Percentiles rank a stretch among this genome's conserved stretches.
phyloP scores from a whole-genome alignment of 768 basidiomycete species.

The Boletus patriciae region DNA sequence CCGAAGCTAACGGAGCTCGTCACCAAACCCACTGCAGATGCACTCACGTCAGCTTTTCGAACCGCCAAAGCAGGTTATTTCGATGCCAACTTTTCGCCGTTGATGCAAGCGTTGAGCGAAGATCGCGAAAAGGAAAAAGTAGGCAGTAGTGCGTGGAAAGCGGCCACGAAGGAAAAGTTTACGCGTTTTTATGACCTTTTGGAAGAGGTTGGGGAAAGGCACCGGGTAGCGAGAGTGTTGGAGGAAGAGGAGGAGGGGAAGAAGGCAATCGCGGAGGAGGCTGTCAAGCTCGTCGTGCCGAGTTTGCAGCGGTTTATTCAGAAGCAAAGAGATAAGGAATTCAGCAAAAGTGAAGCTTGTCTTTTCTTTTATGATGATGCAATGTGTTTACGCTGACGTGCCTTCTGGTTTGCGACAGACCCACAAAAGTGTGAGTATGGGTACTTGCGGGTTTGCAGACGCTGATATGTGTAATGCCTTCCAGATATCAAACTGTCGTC shows the following conservation, averaged over 20 bases:
- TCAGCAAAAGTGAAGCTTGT: conserved; percentile 69
- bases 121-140: conserved; percentile 47
- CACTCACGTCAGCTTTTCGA: conserved; percentile 68
- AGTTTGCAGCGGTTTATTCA: conserved; percentile 71
- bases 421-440: conserved; percentile 50
- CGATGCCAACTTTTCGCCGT: conserved; percentile 76
- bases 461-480: conserved; percentile 14
- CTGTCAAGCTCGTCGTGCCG: conserved; percentile 74
- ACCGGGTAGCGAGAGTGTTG: conserved; percentile 64
- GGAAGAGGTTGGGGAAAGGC: conserved; percentile 78
- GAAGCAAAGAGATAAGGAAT: conserved; percentile 77
- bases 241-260: conserved; percentile 67
- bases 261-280: conserved; percentile 65
- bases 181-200: conserved; percentile 78
- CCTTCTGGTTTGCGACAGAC: conserved; percentile 32
- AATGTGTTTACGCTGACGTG: conserved; percentile 3
- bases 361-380: not conserved
- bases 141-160: conserved; percentile 45
- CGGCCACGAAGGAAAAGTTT: conserved; percentile 77
- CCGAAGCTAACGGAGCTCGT: conserved; percentile 50
- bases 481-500: conserved; percentile 77
- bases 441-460: not conserved
- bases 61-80: conserved; percentile 84
- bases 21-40: conserved; percentile 59
- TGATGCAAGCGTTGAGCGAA: conserved; percentile 62